Percentiles rank a stretch among this genome's conserved stretches.
These are phyloP conservation scores for Talaromyces albobiverticillius DNA, from an alignment of 2,329 filamentous ascomycete genomes.

Conservation along the genomic window DNA sequence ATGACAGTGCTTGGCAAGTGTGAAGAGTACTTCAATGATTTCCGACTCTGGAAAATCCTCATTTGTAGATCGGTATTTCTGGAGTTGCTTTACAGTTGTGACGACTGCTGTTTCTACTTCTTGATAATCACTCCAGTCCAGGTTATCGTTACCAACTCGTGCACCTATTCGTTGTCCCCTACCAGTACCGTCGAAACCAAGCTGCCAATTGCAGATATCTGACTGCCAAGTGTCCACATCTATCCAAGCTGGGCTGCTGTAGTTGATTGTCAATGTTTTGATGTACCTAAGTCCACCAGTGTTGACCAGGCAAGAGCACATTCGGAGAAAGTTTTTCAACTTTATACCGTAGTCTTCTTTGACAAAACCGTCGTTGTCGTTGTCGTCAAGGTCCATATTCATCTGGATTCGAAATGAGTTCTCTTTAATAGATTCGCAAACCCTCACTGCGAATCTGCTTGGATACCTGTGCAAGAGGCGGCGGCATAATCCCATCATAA, in stretches of 20 bases:
- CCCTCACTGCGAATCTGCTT: background rate
- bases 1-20: constrained; percentile 1
- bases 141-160: background rate
- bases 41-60: background rate
- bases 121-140: background rate
- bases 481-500: too few species aligned
- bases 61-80: too few species aligned
- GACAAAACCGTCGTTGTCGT: background rate
- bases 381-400: background rate
- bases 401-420: background rate
- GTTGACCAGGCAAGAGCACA: background rate
- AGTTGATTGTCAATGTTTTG: background rate
- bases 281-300: constrained; percentile 1
- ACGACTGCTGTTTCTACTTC: background rate
- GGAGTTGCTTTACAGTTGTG: background rate
- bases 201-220: too few species aligned
- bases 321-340: background rate
- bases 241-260: background rate
- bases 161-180: too few species aligned
- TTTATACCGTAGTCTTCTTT: background rate
- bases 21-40: background rate
- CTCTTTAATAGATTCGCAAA: constrained; percentile 2
- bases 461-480: constrained; percentile 1
- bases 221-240: too few species aligned
- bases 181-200: background rate